Evolutionary conservation across 768 basidiomycete species (phyloP).

Genomic region (Tubosaeta sp.): DNA sequence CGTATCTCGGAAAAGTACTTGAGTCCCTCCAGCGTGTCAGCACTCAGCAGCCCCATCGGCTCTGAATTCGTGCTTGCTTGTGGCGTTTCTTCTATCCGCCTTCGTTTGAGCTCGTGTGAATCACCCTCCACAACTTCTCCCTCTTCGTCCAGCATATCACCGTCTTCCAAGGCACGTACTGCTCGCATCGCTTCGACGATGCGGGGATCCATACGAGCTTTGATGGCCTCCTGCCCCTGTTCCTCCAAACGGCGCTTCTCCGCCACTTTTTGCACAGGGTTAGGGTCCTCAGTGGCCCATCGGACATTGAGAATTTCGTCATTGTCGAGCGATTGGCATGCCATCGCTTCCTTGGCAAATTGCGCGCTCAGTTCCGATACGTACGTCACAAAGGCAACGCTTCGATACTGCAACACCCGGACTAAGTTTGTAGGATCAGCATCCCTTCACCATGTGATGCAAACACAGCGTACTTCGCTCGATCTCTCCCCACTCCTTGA

Average conservation of each 20-base stretch:
- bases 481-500: slow-evolving; percentile 93
- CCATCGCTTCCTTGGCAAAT: slow-evolving; percentile 99
- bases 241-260: slow-evolving; percentile 84
- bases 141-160: slow-evolving; percentile 37
- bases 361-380: slow-evolving; percentile 79
- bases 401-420: slow-evolving; percentile 88
- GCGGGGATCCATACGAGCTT: slow-evolving; percentile 76
- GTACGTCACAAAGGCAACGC: slow-evolving; percentile 97
- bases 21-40: slow-evolving; percentile 84
- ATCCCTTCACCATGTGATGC: neutral
- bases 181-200: slow-evolving; percentile 87
- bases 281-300: slow-evolving; percentile 99
- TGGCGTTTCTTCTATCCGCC: slow-evolving; percentile 28
- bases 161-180: slow-evolving; percentile 87
- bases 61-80: slow-evolving; percentile 27
- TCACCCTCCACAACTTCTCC: slow-evolving; percentile 36
- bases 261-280: slow-evolving; percentile 81
- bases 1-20: slow-evolving; percentile 89
- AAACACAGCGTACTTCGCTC: slow-evolving; percentile 67
- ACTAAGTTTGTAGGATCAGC: slow-evolving; percentile 40
- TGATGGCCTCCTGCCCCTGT: slow-evolving; percentile 83
- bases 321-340: slow-evolving; percentile 94
- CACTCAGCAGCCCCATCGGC: slow-evolving; percentile 62
- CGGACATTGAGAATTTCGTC: slow-evolving; percentile 98
- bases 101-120: slow-evolving; percentile 34